A percentile compares a stretch with the other conserved stretches of the same genome.
Conservation (phyloP, 495 filamentous ascomycete species). For the Hypoxylon lienhwacheense region DNA sequence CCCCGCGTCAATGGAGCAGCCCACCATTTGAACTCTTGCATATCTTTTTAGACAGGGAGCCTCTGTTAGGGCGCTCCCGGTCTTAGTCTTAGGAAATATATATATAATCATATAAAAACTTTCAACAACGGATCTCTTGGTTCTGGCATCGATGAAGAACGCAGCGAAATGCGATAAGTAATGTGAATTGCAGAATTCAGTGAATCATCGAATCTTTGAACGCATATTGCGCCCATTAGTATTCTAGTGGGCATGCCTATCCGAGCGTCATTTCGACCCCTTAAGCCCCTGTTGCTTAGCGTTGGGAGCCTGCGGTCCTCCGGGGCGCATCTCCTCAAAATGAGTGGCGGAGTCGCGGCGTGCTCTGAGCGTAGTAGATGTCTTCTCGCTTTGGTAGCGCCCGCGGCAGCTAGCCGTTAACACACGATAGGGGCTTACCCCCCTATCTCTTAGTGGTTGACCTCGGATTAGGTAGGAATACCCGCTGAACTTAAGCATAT, state of each 20-base stretch:
- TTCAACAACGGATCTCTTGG: constrained; percentile 74
- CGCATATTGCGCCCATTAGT: constrained; percentile 66
- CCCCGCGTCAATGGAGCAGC: no score
- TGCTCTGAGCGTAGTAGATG: constrained; percentile 49
- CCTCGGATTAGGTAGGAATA: constrained; percentile 70
- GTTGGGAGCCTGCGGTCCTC: constrained; percentile 45
- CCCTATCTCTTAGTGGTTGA: constrained; percentile 57
- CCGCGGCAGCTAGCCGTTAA: no score
- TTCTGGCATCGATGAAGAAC: constrained; percentile 73
- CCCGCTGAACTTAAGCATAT: constrained; percentile 76
- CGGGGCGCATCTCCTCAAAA: constrained; percentile 48
- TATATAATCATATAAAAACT: constrained; percentile 62
- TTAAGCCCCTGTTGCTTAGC: constrained; percentile 52
- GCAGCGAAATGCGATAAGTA: constrained; percentile 74
- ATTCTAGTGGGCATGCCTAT: constrained; percentile 68
- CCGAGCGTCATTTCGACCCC: constrained; percentile 63
- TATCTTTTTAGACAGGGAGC: no score
- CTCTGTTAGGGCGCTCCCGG: no score
- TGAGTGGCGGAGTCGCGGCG: constrained; percentile 47
- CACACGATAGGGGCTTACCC: no score
- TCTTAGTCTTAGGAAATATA: no score
- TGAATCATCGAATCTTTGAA: constrained; percentile 76
- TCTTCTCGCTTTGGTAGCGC: no score
- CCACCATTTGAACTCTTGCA: no score
- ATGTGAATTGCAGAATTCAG: constrained; percentile 74